Conservation (phyloP, 2,329 filamentous ascomycete genomes). For the Alternaria incomplexa region DNA sequence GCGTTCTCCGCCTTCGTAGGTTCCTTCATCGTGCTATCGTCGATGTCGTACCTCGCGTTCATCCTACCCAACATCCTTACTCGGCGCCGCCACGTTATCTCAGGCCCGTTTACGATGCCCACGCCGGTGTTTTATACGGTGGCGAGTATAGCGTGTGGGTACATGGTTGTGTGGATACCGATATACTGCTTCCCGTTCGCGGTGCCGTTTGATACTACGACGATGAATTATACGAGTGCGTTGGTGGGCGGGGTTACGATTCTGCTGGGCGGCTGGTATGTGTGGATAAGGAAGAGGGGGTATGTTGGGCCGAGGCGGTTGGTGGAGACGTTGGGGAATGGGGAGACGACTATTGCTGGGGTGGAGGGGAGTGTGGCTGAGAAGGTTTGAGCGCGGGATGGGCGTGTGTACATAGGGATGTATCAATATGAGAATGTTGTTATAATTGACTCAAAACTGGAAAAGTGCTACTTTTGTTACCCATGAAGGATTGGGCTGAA, state of each 20-base stretch:
- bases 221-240: conserved; percentile 63
- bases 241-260: conserved; percentile 61
- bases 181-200: conserved; percentile 66
- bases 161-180: conserved; percentile 66
- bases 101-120: conserved; percentile 65
- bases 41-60: conserved; percentile 66
- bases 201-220: conserved; percentile 52
- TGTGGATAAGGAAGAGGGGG: conserved; percentile 46
- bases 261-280: conserved; percentile 55
- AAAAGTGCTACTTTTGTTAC: no score
- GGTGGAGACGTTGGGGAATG: conserved; percentile 24
- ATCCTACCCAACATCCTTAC: conserved; percentile 60
- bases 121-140: conserved; percentile 52
- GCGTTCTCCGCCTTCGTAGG: conserved; percentile 73
- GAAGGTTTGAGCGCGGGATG: neutral
- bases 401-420: no score
- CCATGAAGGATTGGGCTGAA: no score
- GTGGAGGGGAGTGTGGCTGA: neutral
- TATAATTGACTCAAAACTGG: no score
- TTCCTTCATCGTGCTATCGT: conserved; percentile 62
- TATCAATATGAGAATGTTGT: no score
- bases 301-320: conserved; percentile 48
- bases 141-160: conserved; percentile 60
- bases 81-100: conserved; percentile 52
- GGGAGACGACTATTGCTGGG: neutral